A percentile compares a stretch with the other conserved stretches of the same genome.
These are phyloP conservation scores for Hippophae tibetana DNA, from an alignment of 306 rosid species.

Conservation along the genomic window DNA sequence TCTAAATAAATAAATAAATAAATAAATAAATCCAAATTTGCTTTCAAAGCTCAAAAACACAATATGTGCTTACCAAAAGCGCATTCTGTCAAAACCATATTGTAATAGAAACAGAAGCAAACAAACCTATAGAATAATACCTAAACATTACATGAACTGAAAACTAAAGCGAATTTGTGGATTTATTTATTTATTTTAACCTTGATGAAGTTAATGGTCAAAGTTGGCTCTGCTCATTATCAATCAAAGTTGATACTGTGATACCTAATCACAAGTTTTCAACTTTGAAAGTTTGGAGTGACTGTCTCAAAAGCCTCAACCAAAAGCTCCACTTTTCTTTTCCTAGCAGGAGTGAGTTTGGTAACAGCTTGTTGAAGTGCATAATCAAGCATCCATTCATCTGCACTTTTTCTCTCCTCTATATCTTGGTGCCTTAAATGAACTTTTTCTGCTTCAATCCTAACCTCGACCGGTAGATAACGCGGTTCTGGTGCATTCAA, in stretches of 20 bases:
- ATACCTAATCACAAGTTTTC: conserved; percentile 8
- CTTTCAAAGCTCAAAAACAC: too few species aligned
- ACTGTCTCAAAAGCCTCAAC: conserved; percentile 96
- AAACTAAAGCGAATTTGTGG: too few species aligned
- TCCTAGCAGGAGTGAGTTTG: conserved; percentile 73
- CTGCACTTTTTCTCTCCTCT: conserved; percentile 62
- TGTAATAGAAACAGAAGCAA: too few species aligned
- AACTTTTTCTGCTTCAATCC: conserved; percentile 55
- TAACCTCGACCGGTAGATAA: conserved; percentile 41
- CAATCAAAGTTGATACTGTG: not conserved
- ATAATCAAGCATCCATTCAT: conserved; percentile 96
- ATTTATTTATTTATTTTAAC: too few species aligned
- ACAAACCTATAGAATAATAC: too few species aligned
- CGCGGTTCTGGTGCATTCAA: conserved; percentile 52
- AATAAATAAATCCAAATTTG: too few species aligned
- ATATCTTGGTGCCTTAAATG: conserved; percentile 50
- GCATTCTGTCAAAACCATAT: too few species aligned
- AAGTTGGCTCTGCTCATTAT: not conserved
- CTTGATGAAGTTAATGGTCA: too few species aligned
- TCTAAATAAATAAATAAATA: too few species aligned
- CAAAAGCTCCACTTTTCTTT: conserved; percentile 71
- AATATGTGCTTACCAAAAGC: too few species aligned
- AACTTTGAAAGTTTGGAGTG: conserved; percentile 41
- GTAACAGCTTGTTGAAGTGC: conserved; percentile 81
- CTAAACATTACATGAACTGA: too few species aligned